Evolutionary conservation across 1,284 basidiomycete genomes (phyloP).

Genomic region (Fistulina hepatica): DNA sequence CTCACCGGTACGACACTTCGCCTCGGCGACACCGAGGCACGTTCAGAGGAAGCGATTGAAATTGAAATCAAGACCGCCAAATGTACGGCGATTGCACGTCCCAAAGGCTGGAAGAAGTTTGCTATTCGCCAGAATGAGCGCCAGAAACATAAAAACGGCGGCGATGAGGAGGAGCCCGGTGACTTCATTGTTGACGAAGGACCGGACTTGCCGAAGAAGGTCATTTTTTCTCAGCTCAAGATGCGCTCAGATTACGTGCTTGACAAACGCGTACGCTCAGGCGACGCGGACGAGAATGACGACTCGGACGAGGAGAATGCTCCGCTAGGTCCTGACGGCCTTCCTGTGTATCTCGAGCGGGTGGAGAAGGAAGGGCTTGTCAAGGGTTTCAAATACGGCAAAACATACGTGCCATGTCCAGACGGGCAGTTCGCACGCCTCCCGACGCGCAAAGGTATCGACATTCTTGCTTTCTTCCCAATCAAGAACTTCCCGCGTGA

Average conservation of each 20-base stretch:
- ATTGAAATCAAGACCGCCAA: conserved; percentile 76
- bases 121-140: conserved; percentile 28
- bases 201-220: conserved; percentile 18
- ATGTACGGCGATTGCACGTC: conserved; percentile 63
- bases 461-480: conserved; percentile 79
- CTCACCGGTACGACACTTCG: conserved; percentile 55
- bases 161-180: conserved; percentile 9
- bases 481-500: conserved; percentile 69
- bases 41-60: conserved; percentile 60
- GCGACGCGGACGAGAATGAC: conserved; percentile 10
- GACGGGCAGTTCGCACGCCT: conserved; percentile 69
- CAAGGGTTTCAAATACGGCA: conserved; percentile 87
- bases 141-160: conserved; percentile 17
- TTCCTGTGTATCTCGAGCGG: conserved; percentile 32
- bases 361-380: conserved; percentile 69
- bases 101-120: conserved; percentile 79
- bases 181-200: conserved; percentile 19
- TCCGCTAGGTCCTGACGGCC: neutral
- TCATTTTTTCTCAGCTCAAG: conserved; percentile 41
- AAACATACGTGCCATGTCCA: conserved; percentile 77
- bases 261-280: conserved; percentile 25
- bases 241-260: conserved; percentile 50
- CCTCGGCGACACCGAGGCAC: conserved; percentile 61
- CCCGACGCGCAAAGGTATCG: conserved; percentile 71
- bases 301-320: conserved; percentile 11